A percentile compares a stretch with the other conserved stretches of the same genome.
Conservation (phyloP, 2,329 filamentous ascomycete genomes). For the Penicillium rolfsii region DNA sequence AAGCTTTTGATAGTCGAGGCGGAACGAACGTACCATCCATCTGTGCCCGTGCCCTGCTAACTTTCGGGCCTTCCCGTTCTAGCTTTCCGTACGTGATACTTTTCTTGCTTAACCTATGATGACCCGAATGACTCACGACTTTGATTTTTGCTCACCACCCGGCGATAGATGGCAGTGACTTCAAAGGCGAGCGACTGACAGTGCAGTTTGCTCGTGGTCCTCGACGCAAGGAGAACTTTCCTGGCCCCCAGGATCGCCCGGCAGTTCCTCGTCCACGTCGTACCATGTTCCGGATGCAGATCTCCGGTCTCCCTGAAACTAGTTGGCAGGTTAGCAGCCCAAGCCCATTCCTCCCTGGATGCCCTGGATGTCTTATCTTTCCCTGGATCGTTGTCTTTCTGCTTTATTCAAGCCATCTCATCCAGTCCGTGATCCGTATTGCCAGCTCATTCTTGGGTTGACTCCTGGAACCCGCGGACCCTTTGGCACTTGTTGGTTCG, state of each 20-base stretch:
- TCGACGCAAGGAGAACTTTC: constrained; percentile 68
- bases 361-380: constrained; percentile 17
- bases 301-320: constrained; percentile 97
- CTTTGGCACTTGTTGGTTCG: constrained; percentile 8
- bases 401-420: constrained; percentile 6
- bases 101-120: constrained; percentile 40
- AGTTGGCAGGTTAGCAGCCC: constrained; percentile 97
- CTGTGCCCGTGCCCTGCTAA: constrained; percentile 9
- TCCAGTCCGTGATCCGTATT: constrained; percentile 19
- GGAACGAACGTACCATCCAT: constrained; percentile 22
- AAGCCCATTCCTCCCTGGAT: constrained; percentile 37
- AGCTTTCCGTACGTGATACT: constrained; percentile 61
- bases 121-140: neutral
- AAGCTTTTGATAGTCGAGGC: neutral
- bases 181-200: constrained; percentile 96
- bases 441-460: constrained; percentile 14
- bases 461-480: constrained; percentile 18
- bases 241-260: constrained; percentile 65
- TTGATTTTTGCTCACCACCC: constrained; percentile 56
- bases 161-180: constrained; percentile 84
- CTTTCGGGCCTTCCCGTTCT: constrained; percentile 28
- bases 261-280: constrained; percentile 78
- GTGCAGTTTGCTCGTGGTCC: constrained; percentile 97
- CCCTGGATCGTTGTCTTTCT: constrained; percentile 8
- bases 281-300: constrained; percentile 95